A percentile compares a stretch with the other conserved stretches of the same genome.
These are phyloP conservation scores for Phycomyces nitens DNA, from an alignment of 192 early-diverging fungal genomes.

Conservation along the genomic window DNA sequence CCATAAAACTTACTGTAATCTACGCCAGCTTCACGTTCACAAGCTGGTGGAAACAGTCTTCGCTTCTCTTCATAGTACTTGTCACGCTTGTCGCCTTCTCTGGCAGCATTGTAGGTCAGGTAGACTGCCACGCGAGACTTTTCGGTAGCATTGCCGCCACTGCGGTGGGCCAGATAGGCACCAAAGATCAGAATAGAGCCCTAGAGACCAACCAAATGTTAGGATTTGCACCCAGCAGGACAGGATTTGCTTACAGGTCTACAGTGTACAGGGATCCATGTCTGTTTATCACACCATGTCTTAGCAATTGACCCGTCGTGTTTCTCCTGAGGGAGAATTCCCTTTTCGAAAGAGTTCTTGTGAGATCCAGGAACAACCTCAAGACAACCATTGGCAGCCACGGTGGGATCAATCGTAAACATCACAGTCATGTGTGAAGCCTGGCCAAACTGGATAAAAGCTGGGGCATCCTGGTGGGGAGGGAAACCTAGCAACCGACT, in stretches of 20 bases:
- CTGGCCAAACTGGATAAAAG: conserved; percentile 57
- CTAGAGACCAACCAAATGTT: neutral
- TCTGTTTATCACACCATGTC: conserved; percentile 45
- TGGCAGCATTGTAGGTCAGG: conserved; percentile 57
- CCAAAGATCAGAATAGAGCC: conserved; percentile 62
- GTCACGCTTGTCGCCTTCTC: conserved; percentile 55
- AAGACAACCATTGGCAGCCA: conserved; percentile 54
- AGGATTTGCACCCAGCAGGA: neutral
- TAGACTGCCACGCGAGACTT: conserved; percentile 53
- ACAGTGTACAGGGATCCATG: conserved; percentile 57
- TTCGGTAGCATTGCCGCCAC: conserved; percentile 47
- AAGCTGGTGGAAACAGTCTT: conserved; percentile 52
- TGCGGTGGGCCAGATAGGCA: conserved; percentile 59
- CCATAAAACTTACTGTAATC: conserved; percentile 43
- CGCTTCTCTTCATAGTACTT: conserved; percentile 60
- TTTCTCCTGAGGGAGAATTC: conserved; percentile 42
- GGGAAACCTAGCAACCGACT: conserved; percentile 35
- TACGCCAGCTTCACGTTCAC: conserved; percentile 44
- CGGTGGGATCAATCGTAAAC: conserved; percentile 56
- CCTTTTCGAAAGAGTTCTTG: conserved; percentile 17
- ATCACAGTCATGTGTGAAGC: conserved; percentile 52
- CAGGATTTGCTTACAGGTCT: conserved; percentile 36
- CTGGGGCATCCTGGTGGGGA: conserved; percentile 60
- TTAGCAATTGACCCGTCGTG: conserved; percentile 42
- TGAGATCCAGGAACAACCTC: conserved; percentile 56